Evolutionary conservation across 2,329 filamentous ascomycete genomes (phyloP), one percentile per base, ranked within the genome.

Genomic region (Thielaviopsis populi): DNA sequence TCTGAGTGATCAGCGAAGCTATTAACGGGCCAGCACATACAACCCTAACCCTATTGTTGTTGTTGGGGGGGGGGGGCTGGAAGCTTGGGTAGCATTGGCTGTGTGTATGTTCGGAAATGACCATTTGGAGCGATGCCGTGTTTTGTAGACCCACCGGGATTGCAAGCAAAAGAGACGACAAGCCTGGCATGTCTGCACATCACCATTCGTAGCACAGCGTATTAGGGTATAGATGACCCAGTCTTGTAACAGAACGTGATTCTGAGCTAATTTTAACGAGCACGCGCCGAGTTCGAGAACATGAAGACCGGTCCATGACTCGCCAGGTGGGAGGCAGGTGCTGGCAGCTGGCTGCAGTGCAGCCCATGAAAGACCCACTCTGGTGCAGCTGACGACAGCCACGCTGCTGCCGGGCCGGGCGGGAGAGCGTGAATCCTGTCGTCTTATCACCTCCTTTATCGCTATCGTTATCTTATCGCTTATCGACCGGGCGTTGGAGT

Each of bases 181-280:
- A 37, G 53, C 13, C 58, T 60, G 46, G 37, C 40, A 43, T 27
- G 15, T 42, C 41, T 46, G 58, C 58, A 60, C 58, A 60, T 60
- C 58, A 19, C 58, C 46, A 60, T 60, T 60, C 58, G 15, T 42
- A 15, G 22, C 24, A n/a, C n/a, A n/a, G n/a, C n/a, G n/a, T n/a
- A n/a, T n/a, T n/a, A n/a, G n/a, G n/a, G n/a, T n/a, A n/a, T n/a
- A n/a, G n/a, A n/a, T n/a, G n/a, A n/a, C n/a, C n/a, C n/a, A n/a
- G n/a, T n/a, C n/a, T n/a, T n/a, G n/a, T n/a, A n/a, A n/a, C n/a
- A n/a, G n/a, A n/a, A n/a, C n/a, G n/a, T n/a, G n/a, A n/a, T n/a
- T n/a, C n/a, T n/a, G n/a, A n/a, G 27, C 27, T 46, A 30, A 42
- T 33, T 60, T n/a, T n/a, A 24, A n/a, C 15, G 33, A 37, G 33